Percentiles rank a stretch among this genome's conserved stretches.
Evolutionary conservation across 805 yeast species (phyloP).

Genomic region (Torulaspora microellipsoides): DNA sequence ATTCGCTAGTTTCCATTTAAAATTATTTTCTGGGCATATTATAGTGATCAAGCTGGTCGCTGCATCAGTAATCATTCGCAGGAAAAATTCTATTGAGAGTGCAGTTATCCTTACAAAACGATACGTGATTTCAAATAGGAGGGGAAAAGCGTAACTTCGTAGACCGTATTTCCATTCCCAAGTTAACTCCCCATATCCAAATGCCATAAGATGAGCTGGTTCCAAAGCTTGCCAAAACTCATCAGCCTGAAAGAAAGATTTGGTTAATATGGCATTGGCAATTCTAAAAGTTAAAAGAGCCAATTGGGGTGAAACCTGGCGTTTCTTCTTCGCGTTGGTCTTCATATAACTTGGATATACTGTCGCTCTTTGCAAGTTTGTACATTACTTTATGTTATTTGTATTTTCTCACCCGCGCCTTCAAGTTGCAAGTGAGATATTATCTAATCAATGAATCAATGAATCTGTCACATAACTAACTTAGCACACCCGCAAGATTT

Average conservation of each 20-base stretch:
- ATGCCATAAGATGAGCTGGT: slow-evolving; percentile 76
- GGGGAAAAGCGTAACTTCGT: slow-evolving; percentile 77
- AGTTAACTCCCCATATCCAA: slow-evolving; percentile 76
- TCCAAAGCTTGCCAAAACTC: slow-evolving; percentile 92
- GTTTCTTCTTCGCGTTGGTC: not conserved
- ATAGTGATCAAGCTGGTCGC: no score
- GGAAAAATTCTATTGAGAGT: not conserved
- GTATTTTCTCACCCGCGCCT: no score
- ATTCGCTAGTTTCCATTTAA: no score
- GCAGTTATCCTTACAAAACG: slow-evolving; percentile 10
- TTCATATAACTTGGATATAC: not conserved
- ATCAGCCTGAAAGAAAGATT: slow-evolving; percentile 91
- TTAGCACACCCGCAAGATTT: no score
- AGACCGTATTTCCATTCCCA: slow-evolving; percentile 91
- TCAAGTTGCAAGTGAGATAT: no score
- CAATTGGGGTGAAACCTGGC: slow-evolving; percentile 15
- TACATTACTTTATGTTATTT: no score
- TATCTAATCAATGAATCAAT: no score
- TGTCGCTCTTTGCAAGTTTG: no score
- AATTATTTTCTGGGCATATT: no score
- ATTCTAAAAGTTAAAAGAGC: slow-evolving; percentile 44
- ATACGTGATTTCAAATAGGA: slow-evolving; percentile 47
- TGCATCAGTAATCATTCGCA: not conserved
- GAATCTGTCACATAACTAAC: no score
- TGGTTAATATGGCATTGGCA: slow-evolving; percentile 56